phyloP scores from a whole-genome alignment of 2,329 filamentous ascomycete genomes.

The Alternaria gansuensis region DNA sequence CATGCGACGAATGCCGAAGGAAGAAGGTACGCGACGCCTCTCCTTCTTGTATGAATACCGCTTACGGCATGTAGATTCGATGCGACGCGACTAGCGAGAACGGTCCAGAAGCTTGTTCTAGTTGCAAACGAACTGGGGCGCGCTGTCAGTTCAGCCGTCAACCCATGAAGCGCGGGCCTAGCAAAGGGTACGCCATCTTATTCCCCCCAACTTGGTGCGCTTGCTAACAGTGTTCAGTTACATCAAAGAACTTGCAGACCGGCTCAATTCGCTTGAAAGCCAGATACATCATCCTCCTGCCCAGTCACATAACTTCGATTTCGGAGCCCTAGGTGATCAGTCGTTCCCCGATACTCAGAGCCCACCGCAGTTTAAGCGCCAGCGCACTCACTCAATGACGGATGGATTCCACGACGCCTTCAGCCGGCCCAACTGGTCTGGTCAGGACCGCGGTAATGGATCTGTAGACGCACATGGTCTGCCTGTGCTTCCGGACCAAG shows the following conservation, averaged over 20 bases:
- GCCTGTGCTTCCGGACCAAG: slow-evolving; percentile 41
- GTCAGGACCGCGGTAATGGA: slow-evolving; percentile 48
- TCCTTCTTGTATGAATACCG: slow-evolving; percentile 4
- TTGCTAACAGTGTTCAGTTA: slow-evolving; percentile 42
- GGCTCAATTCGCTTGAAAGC: slow-evolving; percentile 51
- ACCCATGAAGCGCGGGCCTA: slow-evolving; percentile 55
- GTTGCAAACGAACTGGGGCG: slow-evolving; percentile 52
- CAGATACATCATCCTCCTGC: slow-evolving; percentile 47
- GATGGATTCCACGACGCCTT: slow-evolving; percentile 49
- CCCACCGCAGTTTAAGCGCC: slow-evolving; percentile 46
- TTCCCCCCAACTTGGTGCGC: background rate
- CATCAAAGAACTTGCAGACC: slow-evolving; percentile 54
- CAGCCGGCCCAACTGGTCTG: slow-evolving; percentile 46
- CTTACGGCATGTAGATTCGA: slow-evolving; percentile 47
- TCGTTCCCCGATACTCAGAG: slow-evolving; percentile 43
- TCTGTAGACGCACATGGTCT: slow-evolving; percentile 30
- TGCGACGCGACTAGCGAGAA: slow-evolving; percentile 54
- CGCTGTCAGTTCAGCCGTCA: slow-evolving; percentile 55
- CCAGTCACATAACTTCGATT: slow-evolving; percentile 44
- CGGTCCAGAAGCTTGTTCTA: slow-evolving; percentile 53
- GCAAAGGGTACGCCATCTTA: slow-evolving; percentile 48
- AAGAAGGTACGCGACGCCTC: slow-evolving; percentile 49
- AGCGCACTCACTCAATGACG: slow-evolving; percentile 53
- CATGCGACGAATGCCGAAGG: slow-evolving; percentile 54
- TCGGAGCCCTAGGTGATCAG: slow-evolving; percentile 41